Conservation (phyloP, 2,329 filamentous ascomycete genomes). For the Lasiodiplodia gonubiensis region DNA sequence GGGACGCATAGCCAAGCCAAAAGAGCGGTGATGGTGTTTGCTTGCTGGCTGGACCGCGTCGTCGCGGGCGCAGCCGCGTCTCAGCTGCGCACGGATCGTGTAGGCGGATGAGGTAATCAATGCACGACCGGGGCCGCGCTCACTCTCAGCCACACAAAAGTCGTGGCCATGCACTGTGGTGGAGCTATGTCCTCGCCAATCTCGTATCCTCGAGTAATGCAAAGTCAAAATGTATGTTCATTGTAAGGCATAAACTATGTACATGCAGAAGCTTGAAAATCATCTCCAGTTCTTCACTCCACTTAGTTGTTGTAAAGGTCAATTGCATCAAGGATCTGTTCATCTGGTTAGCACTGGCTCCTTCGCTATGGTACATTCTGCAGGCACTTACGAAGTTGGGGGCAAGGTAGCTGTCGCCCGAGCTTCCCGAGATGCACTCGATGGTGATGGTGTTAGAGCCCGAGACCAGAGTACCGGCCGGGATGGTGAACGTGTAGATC, state of each 20-base stretch:
- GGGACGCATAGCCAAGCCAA: neutral
- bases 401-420: constrained; percentile 60
- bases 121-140: constrained; percentile 12
- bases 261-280: constrained; percentile 5
- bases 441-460: constrained; percentile 69
- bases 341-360: neutral
- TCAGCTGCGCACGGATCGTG: constrained; percentile 3
- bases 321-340: constrained; percentile 18
- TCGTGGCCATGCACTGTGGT: constrained; percentile 1
- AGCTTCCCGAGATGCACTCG: constrained; percentile 63
- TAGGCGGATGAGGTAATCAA: neutral
- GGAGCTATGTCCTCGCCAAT: constrained; percentile 3
- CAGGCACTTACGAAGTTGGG: constrained; percentile 60
- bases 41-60: constrained; percentile 6
- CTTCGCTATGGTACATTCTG: constrained; percentile 28
- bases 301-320: constrained; percentile 17
- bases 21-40: constrained; percentile 25
- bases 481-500: constrained; percentile 66
- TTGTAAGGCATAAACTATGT: constrained; percentile 17
- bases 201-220: constrained; percentile 21
- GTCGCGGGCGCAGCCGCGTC: constrained; percentile 11
- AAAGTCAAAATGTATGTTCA: constrained; percentile 19
- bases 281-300: neutral
- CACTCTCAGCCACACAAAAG: constrained; percentile 15
- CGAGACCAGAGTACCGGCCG: constrained; percentile 60